Conservation (phyloP, 1,284 basidiomycete genomes). For the Bjerkandera adusta region DNA sequence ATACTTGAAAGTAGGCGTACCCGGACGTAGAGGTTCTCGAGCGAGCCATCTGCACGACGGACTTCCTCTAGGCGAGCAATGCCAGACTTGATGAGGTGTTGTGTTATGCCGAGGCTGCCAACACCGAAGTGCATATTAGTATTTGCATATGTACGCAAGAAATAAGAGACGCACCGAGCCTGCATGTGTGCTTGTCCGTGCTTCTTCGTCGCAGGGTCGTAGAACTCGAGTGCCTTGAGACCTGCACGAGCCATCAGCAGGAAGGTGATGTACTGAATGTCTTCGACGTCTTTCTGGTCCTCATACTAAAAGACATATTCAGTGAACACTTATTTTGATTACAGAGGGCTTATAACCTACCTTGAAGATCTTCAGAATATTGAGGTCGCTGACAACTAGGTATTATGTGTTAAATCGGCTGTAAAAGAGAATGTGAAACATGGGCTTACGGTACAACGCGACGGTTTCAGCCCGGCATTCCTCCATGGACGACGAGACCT, state of each 20-base stretch:
- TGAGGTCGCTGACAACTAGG: conserved; percentile 64
- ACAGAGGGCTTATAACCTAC: conserved; percentile 37
- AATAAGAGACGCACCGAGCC: conserved; percentile 53
- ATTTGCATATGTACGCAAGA: too few relatives aligned
- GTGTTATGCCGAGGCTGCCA: conserved; percentile 82
- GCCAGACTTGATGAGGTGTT: conserved; percentile 70
- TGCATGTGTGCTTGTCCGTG: conserved; percentile 95
- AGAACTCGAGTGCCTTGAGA: conserved; percentile 77
- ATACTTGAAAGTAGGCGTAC: conserved; percentile 38
- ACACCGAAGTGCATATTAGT: background rate
- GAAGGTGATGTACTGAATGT: conserved; percentile 80
- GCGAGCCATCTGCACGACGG: conserved; percentile 48
- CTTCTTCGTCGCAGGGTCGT: conserved; percentile 75
- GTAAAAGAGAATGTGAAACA: conserved; percentile 4
- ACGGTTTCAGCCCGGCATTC: conserved; percentile 86
- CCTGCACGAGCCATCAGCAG: conserved; percentile 84
- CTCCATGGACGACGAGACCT: conserved; percentile 85
- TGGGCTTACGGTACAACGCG: conserved; percentile 64
- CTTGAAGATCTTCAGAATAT: conserved; percentile 76
- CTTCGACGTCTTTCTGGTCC: conserved; percentile 64
- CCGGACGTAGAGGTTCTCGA: conserved; percentile 69
- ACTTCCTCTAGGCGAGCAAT: conserved; percentile 71
- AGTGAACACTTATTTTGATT: background rate
- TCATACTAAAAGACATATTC: conserved; percentile 49
- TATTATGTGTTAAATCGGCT: background rate